A percentile compares a stretch with the other conserved stretches of the same genome.
Conservation (phyloP, 1,139 yeast genomes). For the Debaryomyces fabryi region DNA sequence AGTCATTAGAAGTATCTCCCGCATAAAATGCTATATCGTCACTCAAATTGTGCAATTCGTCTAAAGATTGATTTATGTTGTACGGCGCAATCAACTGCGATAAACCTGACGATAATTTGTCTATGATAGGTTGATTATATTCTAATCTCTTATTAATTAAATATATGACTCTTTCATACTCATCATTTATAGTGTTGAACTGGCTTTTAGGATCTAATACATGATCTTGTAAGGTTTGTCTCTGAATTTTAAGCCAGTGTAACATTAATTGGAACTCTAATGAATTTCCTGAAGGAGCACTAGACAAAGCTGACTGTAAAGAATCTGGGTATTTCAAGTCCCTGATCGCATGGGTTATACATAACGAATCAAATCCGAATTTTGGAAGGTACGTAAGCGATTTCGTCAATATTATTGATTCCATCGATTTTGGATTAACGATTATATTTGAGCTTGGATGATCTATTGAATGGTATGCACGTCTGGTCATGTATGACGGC, state of each 20-base stretch:
- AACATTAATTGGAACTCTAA: conserved; percentile 51
- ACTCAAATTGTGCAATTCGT: conserved; percentile 71
- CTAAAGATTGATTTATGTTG: conserved; percentile 52
- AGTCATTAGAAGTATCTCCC: conserved; percentile 81
- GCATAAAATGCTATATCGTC: conserved; percentile 84
- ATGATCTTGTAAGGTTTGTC: conserved; percentile 38
- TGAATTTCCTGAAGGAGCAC: conserved; percentile 32
- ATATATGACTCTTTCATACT: conserved; percentile 59
- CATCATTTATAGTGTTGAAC: conserved; percentile 38
- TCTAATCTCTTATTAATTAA: conserved; percentile 63
- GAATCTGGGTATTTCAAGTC: conserved; percentile 68
- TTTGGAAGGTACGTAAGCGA: conserved; percentile 60
- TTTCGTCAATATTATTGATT: conserved; percentile 36
- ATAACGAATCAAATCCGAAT: conserved; percentile 65
- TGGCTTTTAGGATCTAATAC: conserved; percentile 28
- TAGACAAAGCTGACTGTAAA: conserved; percentile 57
- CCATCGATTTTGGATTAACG: conserved; percentile 32
- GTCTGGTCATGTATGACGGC: not conserved
- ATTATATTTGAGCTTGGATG: conserved; percentile 40
- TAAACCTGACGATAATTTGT: conserved; percentile 50
- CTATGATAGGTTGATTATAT: conserved; percentile 59
- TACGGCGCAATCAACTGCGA: conserved; percentile 58
- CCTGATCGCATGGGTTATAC: conserved; percentile 64
- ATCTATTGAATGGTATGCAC: conserved; percentile 37
- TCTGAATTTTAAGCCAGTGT: conserved; percentile 43